Percentiles rank a stretch among this genome's conserved stretches.
Evolutionary conservation across 2,329 filamentous ascomycete species (phyloP).

Genomic region (Blumeriella jaapii): DNA sequence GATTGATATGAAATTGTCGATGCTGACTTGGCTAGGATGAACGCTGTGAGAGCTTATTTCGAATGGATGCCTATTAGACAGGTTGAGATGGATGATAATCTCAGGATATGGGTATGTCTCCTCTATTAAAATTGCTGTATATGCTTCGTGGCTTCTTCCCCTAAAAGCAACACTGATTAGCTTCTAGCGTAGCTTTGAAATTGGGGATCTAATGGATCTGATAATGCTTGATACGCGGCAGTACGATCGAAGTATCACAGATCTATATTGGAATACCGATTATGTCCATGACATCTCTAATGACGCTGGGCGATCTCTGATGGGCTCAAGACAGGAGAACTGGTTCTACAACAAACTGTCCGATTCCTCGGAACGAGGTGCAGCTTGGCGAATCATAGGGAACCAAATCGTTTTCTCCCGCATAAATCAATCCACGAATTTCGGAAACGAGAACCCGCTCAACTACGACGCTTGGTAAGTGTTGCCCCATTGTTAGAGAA

Average conservation of each 20-base stretch:
- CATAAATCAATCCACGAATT: conserved; percentile 29
- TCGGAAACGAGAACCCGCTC: conserved; percentile 29
- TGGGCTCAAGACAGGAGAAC: conserved; percentile 61
- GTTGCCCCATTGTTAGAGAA: too few relatives aligned
- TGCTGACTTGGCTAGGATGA: conserved; percentile 32
- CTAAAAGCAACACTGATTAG: too few relatives aligned
- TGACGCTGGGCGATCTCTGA: conserved; percentile 55
- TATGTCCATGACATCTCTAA: too few relatives aligned
- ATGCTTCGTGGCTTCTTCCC: too few relatives aligned
- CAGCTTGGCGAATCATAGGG: conserved; percentile 60
- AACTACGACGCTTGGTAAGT: conserved; percentile 43
- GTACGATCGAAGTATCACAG: too few relatives aligned
- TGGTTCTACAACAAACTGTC: conserved; percentile 58
- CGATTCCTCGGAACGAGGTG: conserved; percentile 48
- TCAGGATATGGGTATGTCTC: conserved; percentile 9
- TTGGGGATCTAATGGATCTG: conserved; percentile 54
- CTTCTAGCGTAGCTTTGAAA: conserved; percentile 55
- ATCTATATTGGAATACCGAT: too few relatives aligned
- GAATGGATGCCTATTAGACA: conserved; percentile 45
- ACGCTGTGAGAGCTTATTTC: conserved; percentile 59
- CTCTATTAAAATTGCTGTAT: background rate
- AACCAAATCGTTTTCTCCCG: conserved; percentile 59
- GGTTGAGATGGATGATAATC: conserved; percentile 55
- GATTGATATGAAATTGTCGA: background rate
- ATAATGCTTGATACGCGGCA: too few relatives aligned